Evolutionary conservation across 495 filamentous ascomycete genomes (phyloP).

Genomic region (Echria macrotheca): DNA sequence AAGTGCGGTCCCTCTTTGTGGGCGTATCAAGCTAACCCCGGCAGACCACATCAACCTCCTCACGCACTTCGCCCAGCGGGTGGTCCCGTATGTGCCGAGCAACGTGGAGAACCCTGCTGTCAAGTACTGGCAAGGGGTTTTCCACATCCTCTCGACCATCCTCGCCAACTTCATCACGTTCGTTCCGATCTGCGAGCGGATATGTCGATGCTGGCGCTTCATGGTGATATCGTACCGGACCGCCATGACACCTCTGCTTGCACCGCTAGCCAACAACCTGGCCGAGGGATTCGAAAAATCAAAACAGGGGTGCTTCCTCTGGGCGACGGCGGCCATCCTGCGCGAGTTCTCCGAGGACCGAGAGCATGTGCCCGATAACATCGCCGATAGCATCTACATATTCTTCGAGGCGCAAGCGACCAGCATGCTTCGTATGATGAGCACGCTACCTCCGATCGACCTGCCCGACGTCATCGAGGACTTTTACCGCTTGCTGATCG

Average conservation of each 20-base stretch:
- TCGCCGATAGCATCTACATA: slow-evolving; percentile 81
- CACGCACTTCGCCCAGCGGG: slow-evolving; percentile 78
- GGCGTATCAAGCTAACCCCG: slow-evolving; percentile 23
- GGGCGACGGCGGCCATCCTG: slow-evolving; percentile 91
- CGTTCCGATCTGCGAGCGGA: slow-evolving; percentile 81
- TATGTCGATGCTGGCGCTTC: slow-evolving; percentile 90
- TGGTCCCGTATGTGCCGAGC: slow-evolving; percentile 69
- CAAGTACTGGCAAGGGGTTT: slow-evolving; percentile 90
- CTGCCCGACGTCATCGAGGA: slow-evolving; percentile 98
- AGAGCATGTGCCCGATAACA: slow-evolving; percentile 74
- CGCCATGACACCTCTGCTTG: slow-evolving; percentile 78
- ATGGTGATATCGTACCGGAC: slow-evolving; percentile 95
- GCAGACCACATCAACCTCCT: slow-evolving; percentile 84
- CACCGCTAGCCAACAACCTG: slow-evolving; percentile 79
- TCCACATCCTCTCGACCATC: slow-evolving; percentile 78
- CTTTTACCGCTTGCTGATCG: slow-evolving; percentile 88
- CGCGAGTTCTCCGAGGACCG: slow-evolving; percentile 89
- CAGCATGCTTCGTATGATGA: slow-evolving; percentile 81
- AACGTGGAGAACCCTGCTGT: slow-evolving; percentile 80
- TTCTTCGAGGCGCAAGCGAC: slow-evolving; percentile 93
- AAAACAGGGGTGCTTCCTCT: slow-evolving; percentile 92
- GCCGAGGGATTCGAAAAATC: slow-evolving; percentile 77
- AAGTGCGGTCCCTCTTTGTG: slow-evolving; percentile 23
- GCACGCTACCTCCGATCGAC: slow-evolving; percentile 77
- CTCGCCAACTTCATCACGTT: slow-evolving; percentile 79